phyloP scores from a whole-genome alignment of 164 flowering plant genomes.

The Kalanchoe fedtschenkoi region DNA sequence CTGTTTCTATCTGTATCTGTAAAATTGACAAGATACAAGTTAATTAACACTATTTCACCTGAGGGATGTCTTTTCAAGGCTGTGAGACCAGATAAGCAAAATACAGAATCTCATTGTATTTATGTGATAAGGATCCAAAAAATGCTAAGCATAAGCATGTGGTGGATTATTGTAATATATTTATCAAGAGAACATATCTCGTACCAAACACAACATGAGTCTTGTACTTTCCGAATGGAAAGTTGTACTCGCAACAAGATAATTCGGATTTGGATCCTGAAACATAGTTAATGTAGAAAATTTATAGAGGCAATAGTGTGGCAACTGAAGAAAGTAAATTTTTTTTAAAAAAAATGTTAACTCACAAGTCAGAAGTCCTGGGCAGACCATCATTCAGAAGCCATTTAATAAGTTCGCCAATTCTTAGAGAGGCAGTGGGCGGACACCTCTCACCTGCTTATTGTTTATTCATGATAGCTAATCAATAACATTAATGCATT shows the following conservation, averaged over 20 bases:
- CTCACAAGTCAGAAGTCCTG: constrained; percentile 90
- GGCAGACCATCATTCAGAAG: constrained; percentile 54
- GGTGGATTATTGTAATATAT: neutral
- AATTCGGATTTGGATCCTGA: constrained; percentile 97
- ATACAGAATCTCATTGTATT: neutral
- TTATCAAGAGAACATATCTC: constrained; percentile 9
- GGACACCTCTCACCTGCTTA: constrained; percentile 86
- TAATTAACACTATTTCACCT: neutral
- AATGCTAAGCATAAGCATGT: neutral
- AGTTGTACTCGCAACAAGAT: constrained; percentile 88
- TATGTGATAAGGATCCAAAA: too few relatives aligned
- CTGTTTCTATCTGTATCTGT: constrained; percentile 91
- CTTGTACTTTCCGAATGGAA: constrained; percentile 77
- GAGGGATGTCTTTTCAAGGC: too few relatives aligned
- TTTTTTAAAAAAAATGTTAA: neutral
- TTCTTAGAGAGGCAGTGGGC: constrained; percentile 65
- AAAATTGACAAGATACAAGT: constrained; percentile 8
- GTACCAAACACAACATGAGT: constrained; percentile 95
- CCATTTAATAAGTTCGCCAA: constrained; percentile 76
- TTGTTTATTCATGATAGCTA: neutral
- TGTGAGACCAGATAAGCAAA: too few relatives aligned
- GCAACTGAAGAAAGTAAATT: neutral
- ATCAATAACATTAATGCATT: neutral
- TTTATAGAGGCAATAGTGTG: neutral
- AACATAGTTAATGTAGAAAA: constrained; percentile 9